phyloP scores from a whole-genome alignment of 768 basidiomycete species.

The Tulasnella sp. region DNA sequence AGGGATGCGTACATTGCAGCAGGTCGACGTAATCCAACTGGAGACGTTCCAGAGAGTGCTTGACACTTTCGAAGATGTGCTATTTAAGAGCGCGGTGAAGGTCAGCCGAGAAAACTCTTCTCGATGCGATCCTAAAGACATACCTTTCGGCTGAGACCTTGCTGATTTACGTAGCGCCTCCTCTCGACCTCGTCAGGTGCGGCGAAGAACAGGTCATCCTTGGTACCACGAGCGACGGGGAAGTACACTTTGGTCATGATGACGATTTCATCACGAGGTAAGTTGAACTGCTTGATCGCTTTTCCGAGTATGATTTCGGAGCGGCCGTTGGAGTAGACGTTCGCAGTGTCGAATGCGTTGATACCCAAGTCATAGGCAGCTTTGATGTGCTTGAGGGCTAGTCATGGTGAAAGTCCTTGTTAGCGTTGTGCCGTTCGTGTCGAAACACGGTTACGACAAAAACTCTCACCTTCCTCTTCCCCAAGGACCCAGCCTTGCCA shows the following conservation, averaged over 20 bases:
- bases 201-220: not conserved
- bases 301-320: conserved; percentile 67
- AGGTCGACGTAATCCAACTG: conserved; percentile 47
- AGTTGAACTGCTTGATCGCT: conserved; percentile 52
- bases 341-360: conserved; percentile 15
- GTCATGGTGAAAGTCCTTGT: not conserved
- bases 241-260: conserved; percentile 63
- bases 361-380: conserved; percentile 17
- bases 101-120: not conserved
- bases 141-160: conserved; percentile 25
- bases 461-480: conserved; percentile 11
- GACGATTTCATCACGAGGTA: conserved; percentile 58
- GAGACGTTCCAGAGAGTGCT: conserved; percentile 42
- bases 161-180: conserved; percentile 19
- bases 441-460: not conserved
- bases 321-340: conserved; percentile 14
- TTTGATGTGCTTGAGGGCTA: conserved; percentile 6
- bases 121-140: not conserved
- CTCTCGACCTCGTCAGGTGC: conserved; percentile 6
- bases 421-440: not conserved
- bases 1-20: conserved; percentile 39
- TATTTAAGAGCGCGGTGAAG: conserved; percentile 28
- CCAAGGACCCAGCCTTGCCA: conserved; percentile 10
- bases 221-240: not conserved
- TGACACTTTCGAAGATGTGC: conserved; percentile 49